Evolutionary conservation across 345 rosid genomes (phyloP).

Genomic region (Brassica juncea): DNA sequence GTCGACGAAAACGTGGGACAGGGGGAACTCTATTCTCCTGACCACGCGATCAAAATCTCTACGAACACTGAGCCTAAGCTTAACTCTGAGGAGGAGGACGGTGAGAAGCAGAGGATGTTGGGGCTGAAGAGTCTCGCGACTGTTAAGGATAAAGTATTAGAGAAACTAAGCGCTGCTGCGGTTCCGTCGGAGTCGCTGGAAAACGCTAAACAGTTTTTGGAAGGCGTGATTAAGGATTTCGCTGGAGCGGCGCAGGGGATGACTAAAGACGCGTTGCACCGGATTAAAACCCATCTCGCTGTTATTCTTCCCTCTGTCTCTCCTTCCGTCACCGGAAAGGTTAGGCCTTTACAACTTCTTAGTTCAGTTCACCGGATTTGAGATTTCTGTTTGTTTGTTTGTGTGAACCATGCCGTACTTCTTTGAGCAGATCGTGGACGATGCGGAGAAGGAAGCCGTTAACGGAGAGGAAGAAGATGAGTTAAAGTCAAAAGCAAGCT

Average conservation of each 20-base stretch:
- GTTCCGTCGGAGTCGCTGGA: conserved; percentile 53
- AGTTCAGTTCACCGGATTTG: neutral
- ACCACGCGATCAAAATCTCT: conserved; percentile 38
- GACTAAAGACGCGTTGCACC: conserved; percentile 51
- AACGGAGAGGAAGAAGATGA: conserved; percentile 37
- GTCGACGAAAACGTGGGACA: conserved; percentile 27
- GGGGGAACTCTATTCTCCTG: conserved; percentile 31
- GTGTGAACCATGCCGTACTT: neutral
- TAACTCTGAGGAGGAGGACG: neutral
- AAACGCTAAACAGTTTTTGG: conserved; percentile 47
- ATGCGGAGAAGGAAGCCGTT: conserved; percentile 50
- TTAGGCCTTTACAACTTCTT: neutral
- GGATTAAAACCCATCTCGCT: conserved; percentile 49
- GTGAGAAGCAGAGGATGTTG: conserved; percentile 20
- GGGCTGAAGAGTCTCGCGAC: conserved; percentile 43
- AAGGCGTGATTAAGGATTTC: conserved; percentile 46
- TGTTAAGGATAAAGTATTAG: conserved; percentile 51
- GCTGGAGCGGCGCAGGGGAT: conserved; percentile 52
- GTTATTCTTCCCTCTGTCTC: conserved; percentile 47
- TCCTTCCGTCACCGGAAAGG: conserved; percentile 46
- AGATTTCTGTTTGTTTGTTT: no score
- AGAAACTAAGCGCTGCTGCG: conserved; percentile 49
- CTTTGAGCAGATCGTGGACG: conserved; percentile 52
- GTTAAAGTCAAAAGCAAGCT: conserved; percentile 5
- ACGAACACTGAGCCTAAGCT: neutral